Base-by-base conservation (phyloP, 345 rosid genomes). In the Combretum micranthum region DNA sequence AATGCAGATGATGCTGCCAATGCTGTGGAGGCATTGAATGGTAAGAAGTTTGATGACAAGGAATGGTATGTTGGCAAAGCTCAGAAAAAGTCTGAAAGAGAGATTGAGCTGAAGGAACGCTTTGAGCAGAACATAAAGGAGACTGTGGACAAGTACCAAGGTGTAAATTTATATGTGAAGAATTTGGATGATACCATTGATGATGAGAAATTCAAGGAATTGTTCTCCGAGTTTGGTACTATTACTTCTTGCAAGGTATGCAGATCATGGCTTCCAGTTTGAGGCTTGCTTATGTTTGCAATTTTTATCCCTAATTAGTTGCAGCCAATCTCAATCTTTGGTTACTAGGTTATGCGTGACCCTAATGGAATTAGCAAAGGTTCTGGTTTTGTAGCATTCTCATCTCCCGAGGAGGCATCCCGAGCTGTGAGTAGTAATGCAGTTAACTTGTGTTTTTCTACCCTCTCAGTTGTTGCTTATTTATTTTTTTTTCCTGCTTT, bases 301-400 rank as follows among this genome's bases (percentile, higher is more conserved):
- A 32, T 32, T 32, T 32, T 4, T 11, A 32, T 32, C 39, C 39
- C 9, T 32, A 5, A 7, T 32, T 9, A 32, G 1, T 4, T 32
- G 39, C 39, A 32, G 39, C 1, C 39, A 32, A 5, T 11, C 9
- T 32, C 9, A 1, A 4, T 5, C 10, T 32, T 32, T 32, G 39
- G 9, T 32, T 32, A 32, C 12, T 66, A 92, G 98, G 90, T 92
- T 52, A 83, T 92, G 98, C 83, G 86, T 43, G 97, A 92, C 65
- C 86, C 90, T 12, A 81, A 65, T 63, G 98, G 97, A 57, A 72
- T 83, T 53, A 92, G 93, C 58, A 78, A 83, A 70, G 98, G 98
- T 42, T 92, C 95, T 66, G 98, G 97, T 23, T 92, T 92, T 77
- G 98, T 92, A 13, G 93, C 98, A 39, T 88, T 92, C 66, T 76